Conservation (phyloP, 2,329 filamentous ascomycete species). For the Stachybotrys echinatus region DNA sequence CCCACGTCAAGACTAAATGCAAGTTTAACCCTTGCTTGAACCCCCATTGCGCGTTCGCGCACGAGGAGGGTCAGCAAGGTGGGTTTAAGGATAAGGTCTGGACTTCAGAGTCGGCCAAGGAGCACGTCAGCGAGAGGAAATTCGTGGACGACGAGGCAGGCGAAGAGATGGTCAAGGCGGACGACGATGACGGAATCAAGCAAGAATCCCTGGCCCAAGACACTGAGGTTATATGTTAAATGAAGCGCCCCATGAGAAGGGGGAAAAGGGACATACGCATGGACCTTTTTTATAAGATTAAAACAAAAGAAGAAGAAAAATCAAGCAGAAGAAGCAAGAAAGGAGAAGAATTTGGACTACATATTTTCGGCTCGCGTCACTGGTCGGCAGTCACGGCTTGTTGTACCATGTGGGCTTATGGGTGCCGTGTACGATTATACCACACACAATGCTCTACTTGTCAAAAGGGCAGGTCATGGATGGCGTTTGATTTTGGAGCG, state of each 20-base stretch:
- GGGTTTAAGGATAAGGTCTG: constrained; percentile 86
- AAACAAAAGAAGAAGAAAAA: too few relatives aligned
- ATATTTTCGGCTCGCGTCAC: neutral
- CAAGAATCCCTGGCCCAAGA: constrained; percentile 33
- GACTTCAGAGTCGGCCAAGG: constrained; percentile 57
- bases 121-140: constrained; percentile 81
- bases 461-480: neutral
- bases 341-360: too few relatives aligned
- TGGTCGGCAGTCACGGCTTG: neutral
- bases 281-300: too few relatives aligned
- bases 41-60: constrained; percentile 80
- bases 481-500: neutral
- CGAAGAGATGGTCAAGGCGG: constrained; percentile 70
- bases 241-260: neutral
- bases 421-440: constrained; percentile 1
- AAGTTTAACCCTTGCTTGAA: constrained; percentile 90
- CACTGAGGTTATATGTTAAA: constrained; percentile 30
- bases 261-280: too few relatives aligned
- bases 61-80: constrained; percentile 84
- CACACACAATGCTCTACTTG: neutral
- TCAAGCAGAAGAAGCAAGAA: too few relatives aligned
- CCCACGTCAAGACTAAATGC: constrained; percentile 79
- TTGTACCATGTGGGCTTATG: neutral
- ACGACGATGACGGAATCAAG: constrained; percentile 28
- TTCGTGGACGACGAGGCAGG: constrained; percentile 68